phyloP scores from a whole-genome alignment of 305 asterid species.

The Salvia sclarea region DNA sequence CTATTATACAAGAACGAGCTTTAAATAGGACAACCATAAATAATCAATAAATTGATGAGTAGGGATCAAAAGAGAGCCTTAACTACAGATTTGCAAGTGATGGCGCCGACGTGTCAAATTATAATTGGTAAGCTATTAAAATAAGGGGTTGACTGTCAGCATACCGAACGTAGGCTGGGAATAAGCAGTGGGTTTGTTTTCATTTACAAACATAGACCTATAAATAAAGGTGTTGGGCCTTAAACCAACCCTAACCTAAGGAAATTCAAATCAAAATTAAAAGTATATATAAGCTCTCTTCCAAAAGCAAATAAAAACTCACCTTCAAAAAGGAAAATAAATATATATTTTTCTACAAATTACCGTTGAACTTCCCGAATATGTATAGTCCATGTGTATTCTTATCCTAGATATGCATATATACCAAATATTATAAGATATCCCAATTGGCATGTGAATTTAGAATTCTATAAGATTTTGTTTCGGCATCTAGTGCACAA shows the following conservation, averaged over 20 bases:
- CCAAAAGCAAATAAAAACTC: neutral
- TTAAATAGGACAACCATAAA: no score
- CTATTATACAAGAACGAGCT: no score
- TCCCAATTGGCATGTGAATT: no score
- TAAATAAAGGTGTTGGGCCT: neutral
- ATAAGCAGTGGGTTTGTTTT: neutral
- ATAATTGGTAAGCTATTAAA: slow-evolving; percentile 15
- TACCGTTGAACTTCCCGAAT: neutral
- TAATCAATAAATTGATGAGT: neutral
- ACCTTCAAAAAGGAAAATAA: neutral
- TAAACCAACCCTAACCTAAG: neutral
- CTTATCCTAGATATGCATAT: no score
- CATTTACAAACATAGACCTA: neutral
- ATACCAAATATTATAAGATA: no score
- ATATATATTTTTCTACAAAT: neutral
- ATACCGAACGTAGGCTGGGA: neutral
- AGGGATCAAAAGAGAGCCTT: neutral
- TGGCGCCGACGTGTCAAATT: neutral
- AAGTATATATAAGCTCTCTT: no score
- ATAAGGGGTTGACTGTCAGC: slow-evolving; percentile 8
- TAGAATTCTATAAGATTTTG: no score
- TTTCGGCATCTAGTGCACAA: no score
- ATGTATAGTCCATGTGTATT: neutral
- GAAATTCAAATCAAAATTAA: neutral
- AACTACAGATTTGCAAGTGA: neutral